Base-by-base conservation (phyloP, 352 stramenopile species). In the Globisporangium carolinianum region DNA sequence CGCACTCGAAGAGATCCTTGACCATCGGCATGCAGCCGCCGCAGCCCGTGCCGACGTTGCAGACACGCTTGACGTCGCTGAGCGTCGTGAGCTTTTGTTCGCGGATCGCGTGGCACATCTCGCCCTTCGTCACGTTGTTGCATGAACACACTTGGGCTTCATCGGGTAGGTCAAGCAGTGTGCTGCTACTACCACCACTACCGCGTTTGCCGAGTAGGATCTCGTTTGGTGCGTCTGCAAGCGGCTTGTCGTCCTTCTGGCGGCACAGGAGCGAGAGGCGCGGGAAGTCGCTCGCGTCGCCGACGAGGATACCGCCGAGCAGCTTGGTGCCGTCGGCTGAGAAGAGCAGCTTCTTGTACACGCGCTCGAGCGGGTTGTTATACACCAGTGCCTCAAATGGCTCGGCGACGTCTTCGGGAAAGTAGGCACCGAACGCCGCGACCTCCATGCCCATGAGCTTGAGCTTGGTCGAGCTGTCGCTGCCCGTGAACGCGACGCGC, bases 381-480 rank as follows among this genome's bases (percentile, higher is more conserved):
- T 93, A 98, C 53, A 92, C 86, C 48, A 87, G 62, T 39, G 69
- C 79, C 80, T 71, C 55, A 66, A 69, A 76, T 32, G 83, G 79
- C 43, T 94, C 86, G 51, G 88, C 68, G 36, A 76, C 67, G 17
- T 94, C 83, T 57, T 96, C 83, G 0, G 84, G 73, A 48, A 73
- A 76, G 41, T 87, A 90, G 64, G 91, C 79, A 12, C 91, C 91
- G 66, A 98, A 98, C 0, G 82, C 94, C 2, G 86, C 91, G 43
- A 98, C 91, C 62, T 98, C 91, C 63, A 94, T 96, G 0, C 91
- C 91, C 71, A 98, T 90, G 48, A 98, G 79, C 69, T 98, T 98
- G 49, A 98, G 78, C 66, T 98, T 97, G 11, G 91, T 98, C 1
- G 85, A 96, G 62, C 96, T 81, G 67, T 98, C 89, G 15, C 83